These are phyloP conservation scores for Diplodia seriata DNA, from an alignment of 2,329 filamentous ascomycete species.

Conservation along the genomic window DNA sequence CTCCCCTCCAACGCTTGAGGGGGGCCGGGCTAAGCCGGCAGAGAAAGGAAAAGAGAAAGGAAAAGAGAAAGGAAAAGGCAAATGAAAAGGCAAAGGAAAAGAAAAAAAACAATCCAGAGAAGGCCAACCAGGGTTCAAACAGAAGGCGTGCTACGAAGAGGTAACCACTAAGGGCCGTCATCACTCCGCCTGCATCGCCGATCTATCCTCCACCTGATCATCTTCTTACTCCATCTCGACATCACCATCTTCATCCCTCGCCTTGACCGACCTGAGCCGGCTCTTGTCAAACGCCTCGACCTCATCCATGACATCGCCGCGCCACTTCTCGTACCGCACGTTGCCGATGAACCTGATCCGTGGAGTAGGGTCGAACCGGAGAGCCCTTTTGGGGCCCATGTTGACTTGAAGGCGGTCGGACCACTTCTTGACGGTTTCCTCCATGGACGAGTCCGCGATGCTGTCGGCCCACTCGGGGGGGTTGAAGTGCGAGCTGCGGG, in stretches of 20 bases:
- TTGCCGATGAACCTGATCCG: background rate
- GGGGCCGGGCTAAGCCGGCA: too few species aligned
- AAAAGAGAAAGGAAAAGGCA: background rate
- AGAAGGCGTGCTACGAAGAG: background rate
- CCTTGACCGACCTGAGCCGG: background rate
- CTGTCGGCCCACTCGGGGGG: background rate
- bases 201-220: background rate
- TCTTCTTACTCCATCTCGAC: constrained; percentile 13
- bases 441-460: background rate
- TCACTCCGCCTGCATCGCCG: background rate
- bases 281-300: background rate
- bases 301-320: background rate
- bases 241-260: constrained; percentile 5
- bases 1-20: too few species aligned
- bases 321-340: background rate
- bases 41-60: background rate
- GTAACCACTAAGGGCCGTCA: constrained; percentile 13
- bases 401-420: background rate
- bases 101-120: background rate
- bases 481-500: background rate
- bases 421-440: background rate
- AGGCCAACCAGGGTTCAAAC: background rate
- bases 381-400: background rate
- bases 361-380: background rate
- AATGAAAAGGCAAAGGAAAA: background rate